Conservation (phyloP, 2,329 filamentous ascomycete species). For the Pseudogymnoascus sp. region DNA sequence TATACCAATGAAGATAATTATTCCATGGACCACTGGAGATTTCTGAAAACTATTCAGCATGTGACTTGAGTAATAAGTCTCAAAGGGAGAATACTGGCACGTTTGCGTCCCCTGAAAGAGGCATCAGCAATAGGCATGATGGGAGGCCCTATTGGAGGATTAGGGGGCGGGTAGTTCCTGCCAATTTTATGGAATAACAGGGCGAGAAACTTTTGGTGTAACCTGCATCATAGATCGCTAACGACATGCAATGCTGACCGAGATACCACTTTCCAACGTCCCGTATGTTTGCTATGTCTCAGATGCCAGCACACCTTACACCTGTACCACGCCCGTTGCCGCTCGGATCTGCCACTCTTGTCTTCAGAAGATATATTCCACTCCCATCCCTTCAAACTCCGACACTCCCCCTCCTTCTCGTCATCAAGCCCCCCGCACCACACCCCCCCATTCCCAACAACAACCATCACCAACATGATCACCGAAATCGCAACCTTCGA, state of each 20-base stretch:
- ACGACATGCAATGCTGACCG: background rate
- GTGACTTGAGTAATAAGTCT: background rate
- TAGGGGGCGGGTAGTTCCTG: background rate
- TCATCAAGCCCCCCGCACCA: background rate
- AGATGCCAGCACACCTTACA: background rate
- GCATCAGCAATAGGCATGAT: background rate
- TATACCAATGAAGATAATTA: conserved; percentile 3
- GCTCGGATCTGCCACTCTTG: background rate
- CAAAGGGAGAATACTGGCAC: background rate
- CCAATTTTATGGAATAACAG: background rate
- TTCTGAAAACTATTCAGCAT: background rate
- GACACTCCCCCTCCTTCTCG: background rate
- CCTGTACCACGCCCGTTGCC: background rate
- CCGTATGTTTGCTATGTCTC: no score
- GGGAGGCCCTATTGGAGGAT: background rate
- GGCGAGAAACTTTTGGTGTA: background rate
- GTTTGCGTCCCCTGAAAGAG: background rate
- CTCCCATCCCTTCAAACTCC: background rate
- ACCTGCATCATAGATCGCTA: background rate
- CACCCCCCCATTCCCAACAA: background rate
- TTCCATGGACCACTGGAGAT: background rate
- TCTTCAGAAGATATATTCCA: background rate
- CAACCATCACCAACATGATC: background rate
- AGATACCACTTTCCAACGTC: background rate
- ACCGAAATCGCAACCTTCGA: background rate